Base-by-base conservation (phyloP, 768 basidiomycete genomes). In the Lactarius indigo region DNA sequence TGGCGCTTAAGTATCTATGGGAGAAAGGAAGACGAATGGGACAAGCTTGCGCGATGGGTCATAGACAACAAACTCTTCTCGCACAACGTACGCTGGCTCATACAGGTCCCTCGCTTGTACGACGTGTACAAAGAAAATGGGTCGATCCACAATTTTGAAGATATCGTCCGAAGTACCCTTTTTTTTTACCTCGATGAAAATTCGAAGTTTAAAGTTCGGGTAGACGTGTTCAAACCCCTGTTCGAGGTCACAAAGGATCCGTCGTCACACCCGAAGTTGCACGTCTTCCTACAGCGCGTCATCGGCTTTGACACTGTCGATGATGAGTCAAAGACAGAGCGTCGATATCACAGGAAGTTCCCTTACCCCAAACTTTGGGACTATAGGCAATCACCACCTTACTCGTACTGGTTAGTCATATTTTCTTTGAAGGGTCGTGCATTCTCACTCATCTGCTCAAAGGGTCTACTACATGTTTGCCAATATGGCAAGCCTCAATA, bases 401-500 rank as follows among this genome's bases (percentile, higher is more conserved):
- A 94, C 77, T 91, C 91, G 2, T 98, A 98, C 77, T 98, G 96
- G 96, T 94, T 67, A 63, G 87, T 70, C 1, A 26, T 52, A 1
- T 13, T 2, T 7, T 15, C 47, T 23, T 5, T 28, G 17, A 17
- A n/a, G 33, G 42, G 47, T 15, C 23, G 9, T 55, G 28, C 54
- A 31, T 39, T 26, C 61, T 65, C 59, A 23, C 68, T 20, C 30
- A 74, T 50, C n/a, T 31, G 33, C 20, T 62, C 57, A 17, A 31
- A 93, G 95, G 95, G 79, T 95, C 2, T 99, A 98, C 79, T 98
- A 98, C 76, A 94, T 98, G 87, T 99, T 89, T 72, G 93, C 95
- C 9, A 99, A 98, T 74, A 94, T 97, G 81, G 85, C 94, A 1
- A 95, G 92, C 71, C 80, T 99, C 68, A 99, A 99, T 75, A 88